These are phyloP conservation scores for Trichoderma citrinoviride DNA, from an alignment of 2,329 filamentous ascomycete genomes.

Conservation along the genomic window DNA sequence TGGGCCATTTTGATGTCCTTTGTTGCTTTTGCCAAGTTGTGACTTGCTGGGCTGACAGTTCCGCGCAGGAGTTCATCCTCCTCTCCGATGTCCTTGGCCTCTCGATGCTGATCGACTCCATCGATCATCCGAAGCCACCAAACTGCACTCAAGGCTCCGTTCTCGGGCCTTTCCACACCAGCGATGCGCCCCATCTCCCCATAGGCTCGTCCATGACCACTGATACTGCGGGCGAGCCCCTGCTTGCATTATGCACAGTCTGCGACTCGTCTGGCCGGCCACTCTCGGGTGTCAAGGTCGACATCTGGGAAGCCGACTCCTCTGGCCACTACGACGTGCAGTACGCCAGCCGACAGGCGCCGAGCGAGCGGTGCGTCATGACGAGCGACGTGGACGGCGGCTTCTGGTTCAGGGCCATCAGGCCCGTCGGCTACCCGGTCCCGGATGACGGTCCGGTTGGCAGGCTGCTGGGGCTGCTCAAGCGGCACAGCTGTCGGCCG, in stretches of 20 bases:
- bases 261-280: constrained; percentile 60
- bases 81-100: constrained; percentile 73
- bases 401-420: constrained; percentile 80
- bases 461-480: constrained; percentile 60
- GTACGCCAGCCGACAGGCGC: constrained; percentile 53
- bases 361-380: constrained; percentile 34
- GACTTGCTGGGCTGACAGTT: neutral
- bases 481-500: constrained; percentile 75
- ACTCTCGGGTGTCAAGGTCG: constrained; percentile 62
- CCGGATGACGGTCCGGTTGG: constrained; percentile 83
- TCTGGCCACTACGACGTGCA: constrained; percentile 76
- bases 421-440: constrained; percentile 82
- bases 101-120: constrained; percentile 70
- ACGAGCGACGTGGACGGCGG: constrained; percentile 30
- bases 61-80: constrained; percentile 65
- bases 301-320: constrained; percentile 77
- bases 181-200: constrained; percentile 57
- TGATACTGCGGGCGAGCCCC: constrained; percentile 62
- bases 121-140: constrained; percentile 71
- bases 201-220: constrained; percentile 59
- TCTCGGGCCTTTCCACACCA: constrained; percentile 77
- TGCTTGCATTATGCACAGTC: constrained; percentile 66
- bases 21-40: neutral
- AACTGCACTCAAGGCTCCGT: constrained; percentile 70
- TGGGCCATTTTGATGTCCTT: neutral